Base-by-base conservation (phyloP, 2,329 filamentous ascomycete genomes). In the Passalora sequoiae region DNA sequence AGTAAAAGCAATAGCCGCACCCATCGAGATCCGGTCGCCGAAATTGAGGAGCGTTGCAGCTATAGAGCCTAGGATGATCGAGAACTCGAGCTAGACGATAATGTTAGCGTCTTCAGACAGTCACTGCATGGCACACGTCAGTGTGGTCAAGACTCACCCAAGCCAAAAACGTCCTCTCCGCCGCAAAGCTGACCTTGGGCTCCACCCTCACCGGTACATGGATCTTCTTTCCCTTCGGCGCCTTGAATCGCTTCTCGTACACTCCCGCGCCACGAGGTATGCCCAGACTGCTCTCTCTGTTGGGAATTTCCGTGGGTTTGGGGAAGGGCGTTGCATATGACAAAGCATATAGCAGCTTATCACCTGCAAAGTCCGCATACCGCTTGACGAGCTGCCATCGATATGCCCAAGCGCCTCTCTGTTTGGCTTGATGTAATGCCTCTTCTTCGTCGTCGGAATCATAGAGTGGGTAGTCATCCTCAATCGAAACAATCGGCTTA, bases 101-200 rank as follows among this genome's bases (percentile, higher is more conserved):
- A 39, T n/a, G n/a, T n/a, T n/a, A n/a, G n/a, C n/a, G n/a, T n/a
- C n/a, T n/a, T n/a, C n/a, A n/a, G n/a, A n/a, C n/a, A n/a, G n/a
- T n/a, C n/a, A n/a, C n/a, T n/a, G n/a, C n/a, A n/a, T n/a, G n/a
- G n/a, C n/a, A n/a, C 13, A 39, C n/a, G 16, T 27, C 19, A 30
- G 19, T 40, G 5, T 6, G 10, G 27, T 40, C 20, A 44, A 35
- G 33, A 60, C 80, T 70, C 69, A 85, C 82, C 89, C 92, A 98
- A 51, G 88, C 86, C 44, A 98, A 76, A 69, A 96, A 98, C 1
- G 92, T 98, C 53, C 92, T 80, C 68, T 98, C 92, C 1, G 89
- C 89, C 16, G 92, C 92, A 63, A 98, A 95, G 66, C 89, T 95
- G 38, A 98, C 92, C 69, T 98, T 98, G 24, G 92, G 92, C 67